These are phyloP conservation scores for Blumeria hordei DNA, from an alignment of 2,329 filamentous ascomycete genomes.

Conservation along the genomic window DNA sequence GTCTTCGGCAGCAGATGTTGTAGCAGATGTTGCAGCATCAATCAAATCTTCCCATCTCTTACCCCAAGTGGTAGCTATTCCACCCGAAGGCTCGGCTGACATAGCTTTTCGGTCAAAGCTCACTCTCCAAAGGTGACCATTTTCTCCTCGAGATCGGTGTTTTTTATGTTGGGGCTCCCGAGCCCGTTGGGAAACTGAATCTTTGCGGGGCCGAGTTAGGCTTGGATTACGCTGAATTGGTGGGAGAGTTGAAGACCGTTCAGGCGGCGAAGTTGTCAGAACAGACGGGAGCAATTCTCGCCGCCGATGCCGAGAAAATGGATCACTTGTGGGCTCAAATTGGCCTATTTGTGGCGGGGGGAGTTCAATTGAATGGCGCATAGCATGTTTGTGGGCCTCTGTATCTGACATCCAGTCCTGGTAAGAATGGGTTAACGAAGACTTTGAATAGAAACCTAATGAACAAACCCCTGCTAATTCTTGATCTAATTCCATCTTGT, in stretches of 20 bases:
- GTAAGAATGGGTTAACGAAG: slow-evolving; percentile 4
- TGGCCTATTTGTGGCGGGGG: slow-evolving; percentile 38
- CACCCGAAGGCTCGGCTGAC: slow-evolving; percentile 55
- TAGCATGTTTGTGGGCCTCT: slow-evolving; percentile 36
- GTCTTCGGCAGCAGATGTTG: slow-evolving; percentile 76
- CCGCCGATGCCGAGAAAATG: slow-evolving; percentile 39
- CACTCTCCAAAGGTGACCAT: slow-evolving; percentile 38
- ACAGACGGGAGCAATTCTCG: slow-evolving; percentile 67
- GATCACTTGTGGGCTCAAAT: slow-evolving; percentile 36
- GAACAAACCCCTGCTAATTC: slow-evolving; percentile 50
- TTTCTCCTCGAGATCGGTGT: slow-evolving; percentile 44
- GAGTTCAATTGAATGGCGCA: slow-evolving; percentile 42
- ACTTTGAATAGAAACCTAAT: neutral
- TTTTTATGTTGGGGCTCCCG: slow-evolving; percentile 59
- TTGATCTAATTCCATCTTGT: slow-evolving; percentile 53
- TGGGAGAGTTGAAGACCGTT: slow-evolving; percentile 68
- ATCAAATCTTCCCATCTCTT: slow-evolving; percentile 94
- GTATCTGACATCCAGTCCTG: slow-evolving; percentile 51
- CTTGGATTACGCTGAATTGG: slow-evolving; percentile 55
- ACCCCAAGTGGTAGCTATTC: slow-evolving; percentile 32
- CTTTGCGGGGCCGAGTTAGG: slow-evolving; percentile 53
- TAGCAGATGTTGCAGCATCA: slow-evolving; percentile 78
- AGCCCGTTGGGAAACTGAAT: slow-evolving; percentile 60
- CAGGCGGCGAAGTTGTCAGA: slow-evolving; percentile 57
- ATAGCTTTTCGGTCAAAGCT: slow-evolving; percentile 59